A percentile compares a stretch with the other conserved stretches of the same genome.
Evolutionary conservation across 2,329 filamentous ascomycete species (phyloP).

Genomic region (Purpureocillium takamizusanense): DNA sequence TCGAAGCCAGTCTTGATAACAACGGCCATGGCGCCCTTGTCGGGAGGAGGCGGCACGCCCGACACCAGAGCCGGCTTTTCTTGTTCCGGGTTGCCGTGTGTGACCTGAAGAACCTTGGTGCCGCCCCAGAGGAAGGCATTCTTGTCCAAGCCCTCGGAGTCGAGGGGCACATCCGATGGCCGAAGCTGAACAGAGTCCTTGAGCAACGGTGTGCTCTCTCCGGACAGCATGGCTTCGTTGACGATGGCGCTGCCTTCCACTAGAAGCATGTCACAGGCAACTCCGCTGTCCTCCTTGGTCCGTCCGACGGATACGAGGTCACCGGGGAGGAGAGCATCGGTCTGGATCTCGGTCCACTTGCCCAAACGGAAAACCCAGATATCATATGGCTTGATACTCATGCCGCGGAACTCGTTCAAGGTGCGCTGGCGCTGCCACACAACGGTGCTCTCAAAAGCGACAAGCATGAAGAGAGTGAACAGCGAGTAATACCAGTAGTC

Average conservation of each 20-base stretch:
- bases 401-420: constrained; percentile 90
- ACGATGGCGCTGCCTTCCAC: constrained; percentile 95
- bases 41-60: constrained; percentile 75
- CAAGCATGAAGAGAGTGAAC: constrained; percentile 97
- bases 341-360: constrained; percentile 81
- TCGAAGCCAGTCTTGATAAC: constrained; percentile 98
- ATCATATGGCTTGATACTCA: constrained; percentile 98
- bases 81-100: constrained; percentile 72
- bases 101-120: constrained; percentile 93
- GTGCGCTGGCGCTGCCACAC: constrained; percentile 98
- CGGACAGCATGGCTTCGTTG: constrained; percentile 98
- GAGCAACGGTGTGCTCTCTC: constrained; percentile 90
- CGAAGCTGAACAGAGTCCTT: constrained; percentile 94
- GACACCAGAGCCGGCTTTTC: constrained; percentile 63
- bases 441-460: constrained; percentile 94
- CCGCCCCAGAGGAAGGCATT: constrained; percentile 94
- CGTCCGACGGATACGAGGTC: constrained; percentile 87
- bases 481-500: constrained; percentile 99
- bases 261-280: constrained; percentile 93
- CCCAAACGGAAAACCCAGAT: constrained; percentile 83
- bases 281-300: constrained; percentile 93
- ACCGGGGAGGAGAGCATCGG: constrained; percentile 85
- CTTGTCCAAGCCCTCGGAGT: constrained; percentile 89
- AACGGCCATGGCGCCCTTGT: constrained; percentile 87
- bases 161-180: constrained; percentile 69